A percentile compares a stretch with the other conserved stretches of the same genome.
Conservation (phyloP, 345 rosid genomes). For the Passiflora organensis region DNA sequence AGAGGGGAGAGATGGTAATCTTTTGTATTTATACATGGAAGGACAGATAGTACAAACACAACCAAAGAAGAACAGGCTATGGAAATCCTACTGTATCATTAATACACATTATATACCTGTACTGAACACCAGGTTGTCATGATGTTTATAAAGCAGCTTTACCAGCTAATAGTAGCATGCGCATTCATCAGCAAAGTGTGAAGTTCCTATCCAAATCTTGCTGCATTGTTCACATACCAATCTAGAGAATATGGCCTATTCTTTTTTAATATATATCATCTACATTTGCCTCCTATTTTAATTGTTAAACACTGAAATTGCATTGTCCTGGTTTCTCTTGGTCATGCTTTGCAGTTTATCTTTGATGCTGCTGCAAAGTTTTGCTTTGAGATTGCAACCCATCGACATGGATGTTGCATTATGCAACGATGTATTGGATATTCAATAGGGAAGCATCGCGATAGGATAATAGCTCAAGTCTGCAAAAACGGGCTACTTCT, state of each 20-base stretch:
- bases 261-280: background rate
- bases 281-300: background rate
- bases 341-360: conserved; percentile 42
- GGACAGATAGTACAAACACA: background rate
- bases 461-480: conserved; percentile 46
- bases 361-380: conserved; percentile 55
- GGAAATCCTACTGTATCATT: too few species aligned
- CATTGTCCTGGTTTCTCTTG: background rate
- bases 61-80: background rate
- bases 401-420: conserved; percentile 74
- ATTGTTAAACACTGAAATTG: conserved; percentile 3
- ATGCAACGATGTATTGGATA: conserved; percentile 58
- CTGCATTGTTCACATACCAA: too few species aligned
- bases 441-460: conserved; percentile 41
- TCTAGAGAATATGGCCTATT: too few species aligned
- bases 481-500: conserved; percentile 47
- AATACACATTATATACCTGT: too few species aligned
- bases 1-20: background rate
- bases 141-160: background rate
- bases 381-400: conserved; percentile 64
- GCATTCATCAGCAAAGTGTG: background rate
- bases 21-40: background rate
- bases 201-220: too few species aligned
- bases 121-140: background rate
- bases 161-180: background rate